Percentiles rank a stretch among this genome's conserved stretches.
phyloP scores from a whole-genome alignment of 768 basidiomycete species.

The Tylopilus felleus region DNA sequence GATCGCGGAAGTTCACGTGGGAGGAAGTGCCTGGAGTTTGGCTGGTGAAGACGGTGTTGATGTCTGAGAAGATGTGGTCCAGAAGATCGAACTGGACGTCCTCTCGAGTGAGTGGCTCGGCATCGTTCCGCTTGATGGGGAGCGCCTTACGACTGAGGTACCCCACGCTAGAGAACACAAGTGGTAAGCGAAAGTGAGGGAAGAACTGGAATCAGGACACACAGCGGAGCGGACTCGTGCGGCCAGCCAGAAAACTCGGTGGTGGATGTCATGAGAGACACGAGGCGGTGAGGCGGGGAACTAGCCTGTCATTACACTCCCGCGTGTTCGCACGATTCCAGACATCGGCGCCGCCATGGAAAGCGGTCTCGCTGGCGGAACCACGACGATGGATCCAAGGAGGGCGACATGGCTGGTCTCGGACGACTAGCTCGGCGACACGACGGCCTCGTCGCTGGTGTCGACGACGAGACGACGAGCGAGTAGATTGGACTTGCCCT shows the following conservation, averaged over 20 bases:
- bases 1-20: constrained; percentile 73
- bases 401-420: background rate
- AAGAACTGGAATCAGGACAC: constrained; percentile 24
- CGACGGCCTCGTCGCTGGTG: constrained; percentile 3
- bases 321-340: constrained; percentile 30
- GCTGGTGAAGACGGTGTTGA: constrained; percentile 65
- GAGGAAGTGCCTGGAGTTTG: constrained; percentile 46
- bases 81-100: constrained; percentile 89
- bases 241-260: constrained; percentile 41
- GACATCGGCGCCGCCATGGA: constrained; percentile 13
- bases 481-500: constrained; percentile 1
- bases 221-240: constrained; percentile 54
- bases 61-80: constrained; percentile 71
- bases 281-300: constrained; percentile 33
- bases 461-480: constrained; percentile 8
- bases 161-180: constrained; percentile 41
- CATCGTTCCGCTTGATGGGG: constrained; percentile 80
- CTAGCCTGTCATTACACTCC: constrained; percentile 20
- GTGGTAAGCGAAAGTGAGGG: constrained; percentile 10
- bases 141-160: constrained; percentile 61
- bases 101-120: constrained; percentile 76
- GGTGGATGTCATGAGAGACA: constrained; percentile 46
- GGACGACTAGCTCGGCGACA: constrained; percentile 1
- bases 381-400: background rate
- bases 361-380: constrained; percentile 3